phyloP scores from a whole-genome alignment of 768 basidiomycete species.

The Tephrocybe sp. region DNA sequence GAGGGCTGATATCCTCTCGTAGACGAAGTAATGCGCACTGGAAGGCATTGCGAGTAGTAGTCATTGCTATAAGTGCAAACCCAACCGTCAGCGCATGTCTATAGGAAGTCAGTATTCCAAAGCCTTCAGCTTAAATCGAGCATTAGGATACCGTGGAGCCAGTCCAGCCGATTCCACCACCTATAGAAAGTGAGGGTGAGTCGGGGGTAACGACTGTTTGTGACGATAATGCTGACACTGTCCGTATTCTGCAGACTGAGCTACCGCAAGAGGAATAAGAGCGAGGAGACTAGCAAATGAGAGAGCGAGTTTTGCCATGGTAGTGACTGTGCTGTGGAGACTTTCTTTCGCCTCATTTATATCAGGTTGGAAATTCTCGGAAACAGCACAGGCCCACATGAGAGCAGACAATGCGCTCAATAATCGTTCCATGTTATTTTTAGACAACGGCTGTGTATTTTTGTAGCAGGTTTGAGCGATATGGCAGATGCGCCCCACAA shows the following conservation, averaged over 20 bases:
- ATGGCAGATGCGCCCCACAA: too few species aligned
- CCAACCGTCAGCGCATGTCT: slow-evolving; percentile 38
- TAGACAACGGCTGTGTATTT: too few species aligned
- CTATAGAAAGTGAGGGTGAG: slow-evolving; percentile 7
- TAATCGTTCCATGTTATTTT: too few species aligned
- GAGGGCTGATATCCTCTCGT: background rate
- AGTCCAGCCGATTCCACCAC: slow-evolving; percentile 24
- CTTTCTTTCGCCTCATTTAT: too few species aligned
- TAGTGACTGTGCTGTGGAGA: too few species aligned
- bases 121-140: background rate
- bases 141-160: slow-evolving; percentile 27
- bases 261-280: slow-evolving; percentile 20
- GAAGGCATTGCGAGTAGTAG: slow-evolving; percentile 46
- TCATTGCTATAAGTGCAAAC: slow-evolving; percentile 34
- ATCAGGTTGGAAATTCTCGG: too few species aligned
- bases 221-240: slow-evolving; percentile 25
- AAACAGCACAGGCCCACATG: too few species aligned
- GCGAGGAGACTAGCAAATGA: slow-evolving; percentile 25
- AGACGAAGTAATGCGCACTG: slow-evolving; percentile 10
- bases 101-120: background rate
- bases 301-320: slow-evolving; percentile 20
- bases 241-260: slow-evolving; percentile 29
- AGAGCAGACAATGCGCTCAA: too few species aligned
- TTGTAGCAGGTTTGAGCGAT: too few species aligned
- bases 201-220: background rate